phyloP scores from a whole-genome alignment of 108 stramenopile species.

The Skeletonema menzelii region DNA sequence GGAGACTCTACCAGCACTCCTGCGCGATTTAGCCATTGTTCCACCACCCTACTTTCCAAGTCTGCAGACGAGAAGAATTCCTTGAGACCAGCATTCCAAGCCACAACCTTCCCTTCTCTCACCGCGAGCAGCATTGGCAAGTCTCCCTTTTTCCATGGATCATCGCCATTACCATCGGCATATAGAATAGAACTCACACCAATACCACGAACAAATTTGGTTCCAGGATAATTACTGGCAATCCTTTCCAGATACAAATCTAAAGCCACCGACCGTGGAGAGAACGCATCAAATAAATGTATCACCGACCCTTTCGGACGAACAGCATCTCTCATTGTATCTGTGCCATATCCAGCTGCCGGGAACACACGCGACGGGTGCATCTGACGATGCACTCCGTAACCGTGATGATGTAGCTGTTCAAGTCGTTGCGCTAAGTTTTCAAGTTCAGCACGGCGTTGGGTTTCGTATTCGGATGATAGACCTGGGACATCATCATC shows the following conservation, averaged over 20 bases:
- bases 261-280: constrained; percentile 59
- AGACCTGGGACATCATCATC: constrained; percentile 67
- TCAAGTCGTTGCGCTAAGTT: constrained; percentile 50
- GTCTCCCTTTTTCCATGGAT: constrained; percentile 47
- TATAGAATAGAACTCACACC: constrained; percentile 51
- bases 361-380: constrained; percentile 66
- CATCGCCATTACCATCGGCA: constrained; percentile 33
- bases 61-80: constrained; percentile 31
- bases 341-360: constrained; percentile 54
- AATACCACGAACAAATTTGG: constrained; percentile 67
- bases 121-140: constrained; percentile 75
- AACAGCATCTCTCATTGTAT: constrained; percentile 7
- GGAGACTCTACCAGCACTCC: constrained; percentile 58
- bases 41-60: constrained; percentile 55
- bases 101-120: constrained; percentile 60
- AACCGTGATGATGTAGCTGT: constrained; percentile 65
- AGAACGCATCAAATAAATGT: constrained; percentile 73
- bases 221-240: constrained; percentile 49
- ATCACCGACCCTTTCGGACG: constrained; percentile 58
- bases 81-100: constrained; percentile 52
- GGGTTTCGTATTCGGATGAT: constrained; percentile 22
- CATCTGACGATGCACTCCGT: constrained; percentile 79
- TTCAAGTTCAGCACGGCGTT: constrained; percentile 68
- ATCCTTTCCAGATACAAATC: constrained; percentile 74
- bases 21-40: constrained; percentile 66